Base-by-base conservation (phyloP, 129 eudicot genomes). In the Saussurea involucrata region DNA sequence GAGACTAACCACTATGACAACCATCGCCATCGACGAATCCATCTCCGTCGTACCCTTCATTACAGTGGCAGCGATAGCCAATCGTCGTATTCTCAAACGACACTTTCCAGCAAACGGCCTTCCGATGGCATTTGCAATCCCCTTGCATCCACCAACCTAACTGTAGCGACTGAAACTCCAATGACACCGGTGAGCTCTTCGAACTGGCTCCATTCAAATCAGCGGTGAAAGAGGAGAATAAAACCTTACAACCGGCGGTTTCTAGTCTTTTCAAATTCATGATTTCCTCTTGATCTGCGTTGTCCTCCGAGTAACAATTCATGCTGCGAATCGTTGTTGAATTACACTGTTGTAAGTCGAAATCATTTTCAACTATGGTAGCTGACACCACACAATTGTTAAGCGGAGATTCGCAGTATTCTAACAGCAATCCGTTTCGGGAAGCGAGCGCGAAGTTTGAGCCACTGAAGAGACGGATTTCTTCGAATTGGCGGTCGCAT, bases 111-210 rank as follows among this genome's bases (percentile, higher is more conserved):
- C 96, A 89, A 58, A 44, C 27, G 0, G 96, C 98, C 18, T 87
- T 66, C 1, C 0, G 3, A 25, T 53, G 76, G 24, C 98, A 94
- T 5, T 49, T 63, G 68, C 96, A 89, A 5, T 53, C 24, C 15
- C 97, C 96, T 2, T 25, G 6, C 58, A 87, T 10, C 95, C 91
- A 87, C 98, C 98, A 93, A 20, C 84, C 91, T 69, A 93, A 69
- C 71, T 93, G 92, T 81, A 88, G 32, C 10, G 66, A 75, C 86
- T 85, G 86, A 74, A 93, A 84, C 75, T 85, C 88, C 68, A 93
- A 70, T 75, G 83, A 80, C 31, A 83, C 84, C 55, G 86, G 80
- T 57, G 82, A 32, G 57, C 37, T 70, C 61, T 24, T 24, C 17
- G 73, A 65, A 21, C 46, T 20, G 68, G 37, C 22, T 5, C 74